Percentiles rank a stretch among this genome's conserved stretches.
These are phyloP conservation scores for Pleurotus salmoneostramineus DNA, from an alignment of 768 basidiomycete species.

Conservation along the genomic window DNA sequence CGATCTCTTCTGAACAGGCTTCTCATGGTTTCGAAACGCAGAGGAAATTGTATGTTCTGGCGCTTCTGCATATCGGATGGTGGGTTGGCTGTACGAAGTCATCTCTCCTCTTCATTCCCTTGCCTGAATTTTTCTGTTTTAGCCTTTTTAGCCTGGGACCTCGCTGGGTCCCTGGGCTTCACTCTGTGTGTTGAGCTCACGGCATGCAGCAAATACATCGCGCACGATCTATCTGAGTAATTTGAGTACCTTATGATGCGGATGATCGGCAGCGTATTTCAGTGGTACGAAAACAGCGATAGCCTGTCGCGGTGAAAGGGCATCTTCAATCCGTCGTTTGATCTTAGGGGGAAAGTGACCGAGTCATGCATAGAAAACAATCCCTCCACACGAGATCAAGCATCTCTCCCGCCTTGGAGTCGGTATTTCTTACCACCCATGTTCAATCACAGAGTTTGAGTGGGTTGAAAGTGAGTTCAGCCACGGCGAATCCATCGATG, in stretches of 20 bases:
- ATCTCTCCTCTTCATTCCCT: too few relatives aligned
- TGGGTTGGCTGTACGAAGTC: constrained; percentile 37
- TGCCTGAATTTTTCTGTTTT: too few relatives aligned
- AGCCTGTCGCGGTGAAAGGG: constrained; percentile 26
- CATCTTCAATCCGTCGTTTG: too few relatives aligned
- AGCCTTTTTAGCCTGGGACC: constrained; percentile 45
- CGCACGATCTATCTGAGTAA: constrained; percentile 48
- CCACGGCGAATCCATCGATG: too few relatives aligned
- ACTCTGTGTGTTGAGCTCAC: constrained; percentile 54
- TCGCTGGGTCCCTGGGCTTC: constrained; percentile 56
- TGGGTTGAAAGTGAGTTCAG: too few relatives aligned
- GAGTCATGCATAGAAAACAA: too few relatives aligned
- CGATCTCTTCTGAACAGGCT: constrained; percentile 18
- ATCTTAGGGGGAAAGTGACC: too few relatives aligned
- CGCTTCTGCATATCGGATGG: constrained; percentile 48
- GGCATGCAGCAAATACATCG: constrained; percentile 31
- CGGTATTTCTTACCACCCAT: too few relatives aligned
- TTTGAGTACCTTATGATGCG: constrained; percentile 53
- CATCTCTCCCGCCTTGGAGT: background rate
- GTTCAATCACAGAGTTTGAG: too few relatives aligned
- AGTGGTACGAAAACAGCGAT: constrained; percentile 51
- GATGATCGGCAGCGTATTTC: constrained; percentile 54
- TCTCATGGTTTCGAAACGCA: constrained; percentile 55
- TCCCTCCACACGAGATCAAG: too few relatives aligned
- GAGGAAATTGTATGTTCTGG: constrained; percentile 47